phyloP scores from a whole-genome alignment of 2,329 filamentous ascomycete species.

The Aspergillus sojae region DNA sequence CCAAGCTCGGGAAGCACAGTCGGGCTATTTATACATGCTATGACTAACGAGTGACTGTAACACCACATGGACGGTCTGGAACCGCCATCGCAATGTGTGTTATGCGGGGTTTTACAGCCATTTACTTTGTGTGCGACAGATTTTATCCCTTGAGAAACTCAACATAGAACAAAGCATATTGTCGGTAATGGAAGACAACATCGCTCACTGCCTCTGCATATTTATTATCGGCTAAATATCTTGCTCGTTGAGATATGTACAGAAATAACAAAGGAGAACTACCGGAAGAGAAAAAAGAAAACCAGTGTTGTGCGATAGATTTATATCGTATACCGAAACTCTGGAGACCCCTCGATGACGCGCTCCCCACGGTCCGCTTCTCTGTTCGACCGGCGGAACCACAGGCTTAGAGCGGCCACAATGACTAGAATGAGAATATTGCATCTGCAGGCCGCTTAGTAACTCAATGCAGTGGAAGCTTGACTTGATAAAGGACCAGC shows the following conservation, averaged over 20 bases:
- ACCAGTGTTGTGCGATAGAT: background rate
- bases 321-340: constrained; percentile 42
- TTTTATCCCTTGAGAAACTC: background rate
- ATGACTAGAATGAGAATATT: constrained; percentile 38
- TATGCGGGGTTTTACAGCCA: background rate
- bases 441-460: constrained; percentile 26
- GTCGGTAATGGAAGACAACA: background rate
- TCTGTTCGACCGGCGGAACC: constrained; percentile 35
- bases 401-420: constrained; percentile 30
- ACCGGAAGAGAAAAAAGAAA: background rate
- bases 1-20: background rate
- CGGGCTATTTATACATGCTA: background rate
- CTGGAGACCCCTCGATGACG: constrained; percentile 36
- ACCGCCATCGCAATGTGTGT: background rate
- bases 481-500: background rate
- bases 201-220: background rate
- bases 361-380: constrained; percentile 38
- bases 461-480: background rate
- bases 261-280: background rate
- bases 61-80: background rate
- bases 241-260: background rate
- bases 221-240: background rate
- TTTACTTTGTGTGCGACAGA: background rate
- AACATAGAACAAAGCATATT: background rate
- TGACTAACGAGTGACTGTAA: background rate